phyloP scores from a whole-genome alignment of 768 basidiomycete genomes.

The Phlebiopsis flavidoalba region DNA sequence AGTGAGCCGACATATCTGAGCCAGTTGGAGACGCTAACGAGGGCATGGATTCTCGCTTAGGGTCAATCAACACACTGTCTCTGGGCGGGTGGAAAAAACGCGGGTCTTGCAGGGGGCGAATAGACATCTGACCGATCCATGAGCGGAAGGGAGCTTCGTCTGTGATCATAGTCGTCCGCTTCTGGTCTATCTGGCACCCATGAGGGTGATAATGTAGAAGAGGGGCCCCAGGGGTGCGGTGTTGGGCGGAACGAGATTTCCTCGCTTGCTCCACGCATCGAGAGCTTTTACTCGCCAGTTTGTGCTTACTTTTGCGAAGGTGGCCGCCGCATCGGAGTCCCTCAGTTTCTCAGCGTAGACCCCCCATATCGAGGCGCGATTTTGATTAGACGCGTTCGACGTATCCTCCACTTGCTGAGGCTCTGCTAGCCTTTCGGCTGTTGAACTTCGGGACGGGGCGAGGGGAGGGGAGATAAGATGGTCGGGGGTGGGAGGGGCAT shows the following conservation, averaged over 20 bases:
- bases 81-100: conserved; percentile 52
- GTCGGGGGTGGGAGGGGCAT: conserved; percentile 44
- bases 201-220: conserved; percentile 6
- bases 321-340: conserved; percentile 68
- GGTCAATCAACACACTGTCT: conserved; percentile 45
- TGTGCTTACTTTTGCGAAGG: conserved; percentile 66
- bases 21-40: conserved; percentile 13
- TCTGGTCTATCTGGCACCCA: not conserved
- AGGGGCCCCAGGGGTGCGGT: conserved; percentile 6
- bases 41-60: conserved; percentile 20
- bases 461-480: conserved; percentile 24
- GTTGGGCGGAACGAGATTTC: conserved; percentile 9
- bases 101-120: conserved; percentile 54
- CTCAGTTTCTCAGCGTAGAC: conserved; percentile 71
- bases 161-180: conserved; percentile 15
- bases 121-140: conserved; percentile 32
- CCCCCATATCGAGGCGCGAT: conserved; percentile 45
- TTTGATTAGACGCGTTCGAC: conserved; percentile 5
- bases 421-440: not conserved
- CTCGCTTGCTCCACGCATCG: conserved; percentile 27
- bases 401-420: conserved; percentile 3
- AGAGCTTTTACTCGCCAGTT: conserved; percentile 71
- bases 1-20: conserved; percentile 7
- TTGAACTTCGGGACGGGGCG: conserved; percentile 9
- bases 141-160: conserved; percentile 37